Evolutionary conservation across 306 rosid species (phyloP), one percentile per base, ranked within the genome.

Genomic region (Glycyrrhiza uralensis): DNA sequence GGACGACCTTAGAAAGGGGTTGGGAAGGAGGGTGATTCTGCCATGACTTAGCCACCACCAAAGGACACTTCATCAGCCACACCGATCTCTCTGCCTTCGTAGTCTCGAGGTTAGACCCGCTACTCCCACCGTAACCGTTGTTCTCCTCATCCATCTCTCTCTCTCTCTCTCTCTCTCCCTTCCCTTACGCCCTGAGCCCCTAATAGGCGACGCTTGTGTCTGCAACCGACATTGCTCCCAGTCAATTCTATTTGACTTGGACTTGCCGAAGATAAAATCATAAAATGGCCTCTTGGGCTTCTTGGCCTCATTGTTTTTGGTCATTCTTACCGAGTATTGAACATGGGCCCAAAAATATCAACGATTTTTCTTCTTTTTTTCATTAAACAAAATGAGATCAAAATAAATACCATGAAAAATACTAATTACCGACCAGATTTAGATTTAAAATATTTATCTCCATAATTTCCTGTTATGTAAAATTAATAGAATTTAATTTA

Each of bases 51-150:
- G 99, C 90, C 13, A 95, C 96, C 1, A 75, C 92, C 59, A 86
- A 44, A 2, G 97, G 99, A 24, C 97, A 90, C 91, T 95, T 95
- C 99, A 95, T 95, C 70, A 95, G 69, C 97, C 99, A 94, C 67
- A 91, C 99, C 23, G 97, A 89, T 82, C 92, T 86, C 77, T 94
- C 99, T 0, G 97, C 87, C 69, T 83, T 94, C 8, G 71, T 77
- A 2, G 89, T 91, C 46, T 94, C 99, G 87, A 94, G 18, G 83
- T 83, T 80, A 9, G 83, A 64, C 56, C 76, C 77, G 66, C 87
- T 71, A n/a, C 89, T 72, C 0, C 81, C 68, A 20, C 89, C 71
- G 18, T 67, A 69, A 47, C 82, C 80, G 19, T 80, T 75, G 19
- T 80, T 75, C 45, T 87, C 96, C n/a, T 89, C 93, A 5, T 89